Base-by-base conservation (phyloP, 202 grass and related monocot species). In the Setaria viridis region DNA sequence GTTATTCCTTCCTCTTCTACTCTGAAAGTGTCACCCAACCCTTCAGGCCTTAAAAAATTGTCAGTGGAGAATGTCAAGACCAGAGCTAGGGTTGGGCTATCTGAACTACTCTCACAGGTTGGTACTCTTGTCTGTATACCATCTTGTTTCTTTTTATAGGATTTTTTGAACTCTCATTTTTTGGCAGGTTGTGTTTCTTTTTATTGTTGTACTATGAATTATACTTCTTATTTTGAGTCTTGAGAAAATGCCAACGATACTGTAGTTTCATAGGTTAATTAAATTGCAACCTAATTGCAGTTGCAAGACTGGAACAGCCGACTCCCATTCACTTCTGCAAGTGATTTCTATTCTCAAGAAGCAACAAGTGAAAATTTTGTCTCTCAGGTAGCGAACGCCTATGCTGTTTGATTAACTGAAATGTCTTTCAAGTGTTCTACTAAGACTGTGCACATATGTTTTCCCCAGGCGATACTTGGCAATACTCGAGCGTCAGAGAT, bases 221-320 rank as follows among this genome's bases (percentile, higher is more conserved):
- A 37, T 64, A 59, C 53, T 77, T 49, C 30, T 77, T 56, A 56
- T 77, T 33, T 77, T 48, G 88, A 70, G 10, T 64, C 37, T 50
- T 30, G 29, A 86, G 15, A 78, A 82, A 34, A 51, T 79, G 9
- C 51, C 6, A 34, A 30, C 79, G 67, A 62, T 33, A 48, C 14
- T 72, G 16, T 77, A 68, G 62, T 75, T 78, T 72, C 74, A 63
- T 62, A 74, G 20, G 15, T 70, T 81, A 73, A 74, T 49, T 67
- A 48, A 87, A 79, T 29, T 79, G 55, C 39, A 87, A 70, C 34
- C n/a, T 57, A 66, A 86, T 91, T 84, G n/a, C 77, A 99, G 97
- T 91, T 99, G 85, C 93, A 99, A 94, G 97, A 99, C 54, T 99
- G 92, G 94, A 99, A 99, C 68, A 96, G 68, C 78, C 85, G 97